Base-by-base conservation (phyloP, 2,329 filamentous ascomycete species). In the Exophiala xenobiotica region DNA sequence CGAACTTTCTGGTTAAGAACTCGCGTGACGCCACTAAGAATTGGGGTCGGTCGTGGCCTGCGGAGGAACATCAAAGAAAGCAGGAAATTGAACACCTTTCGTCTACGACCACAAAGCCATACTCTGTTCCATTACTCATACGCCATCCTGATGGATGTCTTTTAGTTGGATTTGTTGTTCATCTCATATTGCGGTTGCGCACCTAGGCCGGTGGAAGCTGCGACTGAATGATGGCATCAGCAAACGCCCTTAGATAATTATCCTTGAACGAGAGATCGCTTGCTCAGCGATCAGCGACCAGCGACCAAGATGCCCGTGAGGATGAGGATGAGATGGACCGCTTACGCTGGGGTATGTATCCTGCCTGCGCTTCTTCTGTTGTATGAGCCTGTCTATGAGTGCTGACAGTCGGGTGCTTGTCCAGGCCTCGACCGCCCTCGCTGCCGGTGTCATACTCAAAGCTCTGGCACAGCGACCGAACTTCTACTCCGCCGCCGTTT, bases 401-500 rank as follows among this genome's bases (percentile, higher is more conserved):
- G n/a, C 53, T 53, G 52, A 57, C 56, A 46, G 52, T 46, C 27
- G n/a, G n/a, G 20, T 8, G 29, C 22, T 39, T 47, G 38, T 52
- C 51, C 62, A 90, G 87, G 79, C 83, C 70, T 96, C 92, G 49
- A 85, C 87, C 69, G 85, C 85, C 72, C 84, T 95, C 67, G 92
- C 92, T 63, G 86, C 83, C 60, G 82, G 84, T 63, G 90, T 96
- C 53, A 79, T 96, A 54, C 73, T 95, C 52, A 93, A 91, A 67
- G 92, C 93, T 56, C 92, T 97, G 72, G 87, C 93, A 67, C 89
- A 97, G 74, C 84, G 93, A 59, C 86, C 93, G 58, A 99, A 99
- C 73, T 99, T 97, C 78, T 99, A 99, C 75, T 95, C 92, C 48
- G 91, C 93, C 61, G 93, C 90, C 74, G 93, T 99, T 42, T 96